These are phyloP conservation scores for Penicillium sp. DNA, from an alignment of 2,329 filamentous ascomycete species.

Conservation along the genomic window DNA sequence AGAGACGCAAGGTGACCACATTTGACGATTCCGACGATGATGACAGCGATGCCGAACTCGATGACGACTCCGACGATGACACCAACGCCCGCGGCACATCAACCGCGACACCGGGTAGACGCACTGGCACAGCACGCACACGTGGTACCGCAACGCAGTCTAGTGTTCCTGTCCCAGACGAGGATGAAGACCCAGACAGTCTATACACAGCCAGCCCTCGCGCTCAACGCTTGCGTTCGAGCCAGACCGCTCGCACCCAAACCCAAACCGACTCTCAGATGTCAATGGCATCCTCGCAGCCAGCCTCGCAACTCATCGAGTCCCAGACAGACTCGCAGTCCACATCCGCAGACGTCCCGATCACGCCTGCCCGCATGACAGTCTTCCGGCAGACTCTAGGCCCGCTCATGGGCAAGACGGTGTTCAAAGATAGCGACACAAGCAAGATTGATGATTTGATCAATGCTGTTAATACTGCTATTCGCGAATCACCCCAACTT, in stretches of 20 bases:
- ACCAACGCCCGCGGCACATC: slow-evolving; percentile 18
- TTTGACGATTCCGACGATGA: slow-evolving; percentile 54
- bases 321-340: slow-evolving; percentile 40
- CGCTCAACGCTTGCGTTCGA: slow-evolving; percentile 33
- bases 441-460: slow-evolving; percentile 68
- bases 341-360: slow-evolving; percentile 33
- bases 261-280: slow-evolving; percentile 45
- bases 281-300: slow-evolving; percentile 71
- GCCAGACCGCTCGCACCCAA: slow-evolving; percentile 34
- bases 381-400: slow-evolving; percentile 75
- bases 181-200: slow-evolving; percentile 43
- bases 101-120: slow-evolving; percentile 26
- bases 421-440: slow-evolving; percentile 76
- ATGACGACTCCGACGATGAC: slow-evolving; percentile 24
- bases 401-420: slow-evolving; percentile 65
- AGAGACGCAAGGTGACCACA: slow-evolving; percentile 63
- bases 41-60: slow-evolving; percentile 34
- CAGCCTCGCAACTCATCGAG: slow-evolving; percentile 60
- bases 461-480: slow-evolving; percentile 64
- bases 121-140: slow-evolving; percentile 25
- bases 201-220: slow-evolving; percentile 47
- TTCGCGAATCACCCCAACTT: slow-evolving; percentile 42
- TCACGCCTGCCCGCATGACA: slow-evolving; percentile 53
- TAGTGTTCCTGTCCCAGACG: slow-evolving; percentile 42
- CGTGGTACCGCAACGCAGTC: slow-evolving; percentile 31